Evolutionary conservation across 2,329 filamentous ascomycete species (phyloP).

Genomic region (Colletotrichum incanum): DNA sequence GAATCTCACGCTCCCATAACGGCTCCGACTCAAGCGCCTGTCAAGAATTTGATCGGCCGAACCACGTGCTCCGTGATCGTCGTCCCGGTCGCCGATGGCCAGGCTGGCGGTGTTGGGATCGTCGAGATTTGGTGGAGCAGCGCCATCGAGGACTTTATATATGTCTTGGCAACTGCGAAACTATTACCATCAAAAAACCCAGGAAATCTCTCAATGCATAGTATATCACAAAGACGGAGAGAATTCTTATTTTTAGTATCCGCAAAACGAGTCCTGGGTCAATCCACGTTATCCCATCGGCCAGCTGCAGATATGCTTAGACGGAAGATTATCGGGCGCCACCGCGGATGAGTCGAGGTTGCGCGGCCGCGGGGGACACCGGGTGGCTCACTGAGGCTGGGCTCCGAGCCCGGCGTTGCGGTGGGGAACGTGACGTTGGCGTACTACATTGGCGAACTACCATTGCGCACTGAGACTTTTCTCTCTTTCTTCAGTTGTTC

Average conservation of each 20-base stretch:
- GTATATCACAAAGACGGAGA: not conserved
- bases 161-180: not conserved
- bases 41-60: not conserved
- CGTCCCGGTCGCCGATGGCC: not conserved
- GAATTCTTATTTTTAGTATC: no score
- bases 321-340: not conserved
- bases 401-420: not conserved
- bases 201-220: not conserved
- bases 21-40: not conserved
- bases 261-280: no score
- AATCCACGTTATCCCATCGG: no score
- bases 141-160: not conserved
- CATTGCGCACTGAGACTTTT: not conserved
- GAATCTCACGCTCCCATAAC: no score
- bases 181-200: not conserved
- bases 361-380: not conserved
- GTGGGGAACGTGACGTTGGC: not conserved
- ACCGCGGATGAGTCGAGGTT: not conserved
- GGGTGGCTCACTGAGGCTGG: slow-evolving; percentile 6
- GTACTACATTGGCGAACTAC: not conserved
- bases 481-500: not conserved
- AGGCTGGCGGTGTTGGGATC: not conserved
- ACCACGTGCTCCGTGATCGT: not conserved
- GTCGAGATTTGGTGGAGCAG: not conserved
- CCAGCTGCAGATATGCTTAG: not conserved